These are phyloP conservation scores for Aspergillus quadrilineatus DNA, from an alignment of 2,329 filamentous ascomycete species.

Conservation along the genomic window DNA sequence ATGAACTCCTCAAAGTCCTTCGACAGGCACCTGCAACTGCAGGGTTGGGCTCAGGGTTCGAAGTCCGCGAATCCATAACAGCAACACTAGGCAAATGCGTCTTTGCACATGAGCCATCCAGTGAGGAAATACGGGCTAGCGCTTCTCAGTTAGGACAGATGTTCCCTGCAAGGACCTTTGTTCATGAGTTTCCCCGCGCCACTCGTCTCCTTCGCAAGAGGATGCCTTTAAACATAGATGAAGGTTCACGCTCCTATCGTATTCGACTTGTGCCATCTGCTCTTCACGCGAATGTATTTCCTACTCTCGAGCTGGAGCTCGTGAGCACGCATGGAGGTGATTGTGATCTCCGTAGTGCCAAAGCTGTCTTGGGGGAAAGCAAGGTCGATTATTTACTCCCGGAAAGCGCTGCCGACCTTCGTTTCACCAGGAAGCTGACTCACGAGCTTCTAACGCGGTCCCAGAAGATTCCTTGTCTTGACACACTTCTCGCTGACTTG, in stretches of 20 bases:
- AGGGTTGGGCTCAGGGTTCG: neutral
- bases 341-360: constrained; percentile 30
- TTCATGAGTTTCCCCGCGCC: constrained; percentile 34
- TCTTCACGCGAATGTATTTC: constrained; percentile 24
- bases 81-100: constrained; percentile 41
- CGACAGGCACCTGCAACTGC: constrained; percentile 8
- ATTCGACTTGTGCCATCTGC: constrained; percentile 36
- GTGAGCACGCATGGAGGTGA: constrained; percentile 4
- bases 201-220: constrained; percentile 33
- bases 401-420: constrained; percentile 39
- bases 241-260: constrained; percentile 24
- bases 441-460: constrained; percentile 27
- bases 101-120: constrained; percentile 30
- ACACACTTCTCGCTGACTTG: constrained; percentile 25
- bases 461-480: constrained; percentile 12
- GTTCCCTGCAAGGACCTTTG: constrained; percentile 34
- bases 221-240: constrained; percentile 14
- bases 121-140: constrained; percentile 24
- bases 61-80: constrained; percentile 34
- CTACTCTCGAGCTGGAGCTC: constrained; percentile 37
- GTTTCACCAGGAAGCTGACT: constrained; percentile 37
- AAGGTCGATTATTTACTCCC: constrained; percentile 42
- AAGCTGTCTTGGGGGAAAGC: constrained; percentile 30
- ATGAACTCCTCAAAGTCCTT: constrained; percentile 34
- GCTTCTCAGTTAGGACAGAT: constrained; percentile 33